These are phyloP conservation scores for Turnera subulata DNA, from an alignment of 345 rosid species.

Conservation along the genomic window DNA sequence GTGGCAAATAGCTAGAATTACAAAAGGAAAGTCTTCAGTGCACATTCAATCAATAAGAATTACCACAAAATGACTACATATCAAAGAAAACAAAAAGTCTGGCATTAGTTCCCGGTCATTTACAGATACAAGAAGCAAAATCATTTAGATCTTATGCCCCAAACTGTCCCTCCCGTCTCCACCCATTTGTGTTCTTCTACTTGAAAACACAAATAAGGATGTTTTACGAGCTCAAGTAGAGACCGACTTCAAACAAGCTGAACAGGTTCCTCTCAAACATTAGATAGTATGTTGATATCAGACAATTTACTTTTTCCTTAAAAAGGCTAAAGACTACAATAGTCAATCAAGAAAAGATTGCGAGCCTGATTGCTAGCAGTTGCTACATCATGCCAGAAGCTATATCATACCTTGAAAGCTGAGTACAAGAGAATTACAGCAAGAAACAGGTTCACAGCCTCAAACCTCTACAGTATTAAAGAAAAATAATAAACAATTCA, in stretches of 20 bases:
- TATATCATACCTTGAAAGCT: constrained; percentile 65
- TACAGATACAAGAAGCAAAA: neutral
- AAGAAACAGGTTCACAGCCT: constrained; percentile 72
- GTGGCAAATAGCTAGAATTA: constrained; percentile 57
- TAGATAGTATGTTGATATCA: too few species aligned
- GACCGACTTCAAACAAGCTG: neutral
- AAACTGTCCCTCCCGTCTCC: too few species aligned
- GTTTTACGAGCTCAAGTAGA: constrained; percentile 7
- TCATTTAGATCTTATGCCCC: neutral
- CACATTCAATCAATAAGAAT: constrained; percentile 8
- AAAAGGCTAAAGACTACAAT: neutral
- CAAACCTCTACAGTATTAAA: constrained; percentile 57
- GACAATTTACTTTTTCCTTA: too few species aligned
- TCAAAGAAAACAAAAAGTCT: neutral
- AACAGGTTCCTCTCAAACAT: too few species aligned
- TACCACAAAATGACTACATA: neutral
- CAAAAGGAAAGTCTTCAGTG: constrained; percentile 8
- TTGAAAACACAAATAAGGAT: neutral
- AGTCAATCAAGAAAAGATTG: neutral
- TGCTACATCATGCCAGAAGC: constrained; percentile 9
- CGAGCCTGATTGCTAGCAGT: neutral
- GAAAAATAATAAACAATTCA: constrained; percentile 6
- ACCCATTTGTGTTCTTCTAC: too few species aligned
- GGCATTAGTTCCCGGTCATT: neutral
- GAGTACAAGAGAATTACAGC: constrained; percentile 82